Evolutionary conservation across 139 green algal species (phyloP), one percentile per base, ranked within the genome.

Genomic region (Pleodorina starrii): DNA sequence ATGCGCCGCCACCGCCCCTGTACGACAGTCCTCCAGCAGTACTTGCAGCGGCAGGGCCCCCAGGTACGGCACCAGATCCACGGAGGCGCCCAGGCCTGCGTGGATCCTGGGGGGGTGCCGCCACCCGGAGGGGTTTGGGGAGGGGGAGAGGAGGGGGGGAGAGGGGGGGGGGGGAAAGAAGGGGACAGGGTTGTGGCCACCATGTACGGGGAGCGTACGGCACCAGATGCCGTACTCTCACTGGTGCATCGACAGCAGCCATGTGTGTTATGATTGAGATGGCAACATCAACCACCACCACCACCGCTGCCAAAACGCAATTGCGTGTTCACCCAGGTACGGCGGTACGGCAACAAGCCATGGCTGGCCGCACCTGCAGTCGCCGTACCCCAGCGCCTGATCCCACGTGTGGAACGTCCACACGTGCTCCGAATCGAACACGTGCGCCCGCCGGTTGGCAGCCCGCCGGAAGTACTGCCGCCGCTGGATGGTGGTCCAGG

Each of bases 331-430:
- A n/a, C n/a, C n/a, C n/a, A n/a, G n/a, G n/a, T n/a, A n/a, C n/a
- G n/a, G n/a, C n/a, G n/a, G n/a, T n/a, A n/a, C n/a, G n/a, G n/a
- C n/a, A n/a, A n/a, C n/a, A n/a, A n/a, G n/a, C n/a, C n/a, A n/a
- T n/a, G n/a, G n/a, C n/a, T n/a, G n/a, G n/a, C 29, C 76, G 5
- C 76, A 69, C 76, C 76, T 84, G 76, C 76, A 84, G 21, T 84
- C 76, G 14, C 32, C 50, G 76, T 71, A 84, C 16, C 76, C 76
- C 48, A 84, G 76, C 17, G 48, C 19, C 76, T 84, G 29, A 48
- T 84, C 76, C 76, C 76, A 84, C 2, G 48, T 84, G 76, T 84
- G 76, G 50, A 84, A 84, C 2, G 76, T 84, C 48, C 48, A 84
- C 48, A 84, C 76, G 76, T 84, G 46, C 32, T 69, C 21, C 29